Conservation (phyloP, 345 rosid species). For the Passiflora organensis region DNA sequence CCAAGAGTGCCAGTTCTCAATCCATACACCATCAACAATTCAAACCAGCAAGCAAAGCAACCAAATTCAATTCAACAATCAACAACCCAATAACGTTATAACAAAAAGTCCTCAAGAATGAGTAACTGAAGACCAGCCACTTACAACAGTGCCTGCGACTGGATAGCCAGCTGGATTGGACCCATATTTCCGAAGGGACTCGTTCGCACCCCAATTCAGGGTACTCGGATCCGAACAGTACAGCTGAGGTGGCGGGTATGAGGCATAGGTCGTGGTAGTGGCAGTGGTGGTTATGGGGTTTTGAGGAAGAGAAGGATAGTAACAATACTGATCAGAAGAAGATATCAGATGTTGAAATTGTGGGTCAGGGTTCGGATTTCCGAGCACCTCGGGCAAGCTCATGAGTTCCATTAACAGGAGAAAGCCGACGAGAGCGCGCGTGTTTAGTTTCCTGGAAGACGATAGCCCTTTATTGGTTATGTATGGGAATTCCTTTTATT, state of each 20-base stretch:
- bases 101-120: neutral
- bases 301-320: neutral
- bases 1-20: too few relatives aligned
- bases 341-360: neutral
- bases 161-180: constrained; percentile 19
- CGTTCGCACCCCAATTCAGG: constrained; percentile 21
- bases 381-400: neutral
- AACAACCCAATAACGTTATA: neutral
- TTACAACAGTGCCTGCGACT: constrained; percentile 23
- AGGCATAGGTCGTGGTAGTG: neutral
- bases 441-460: too few relatives aligned
- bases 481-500: too few relatives aligned
- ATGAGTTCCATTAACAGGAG: neutral
- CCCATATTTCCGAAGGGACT: constrained; percentile 19
- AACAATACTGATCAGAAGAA: neutral
- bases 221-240: constrained; percentile 19
- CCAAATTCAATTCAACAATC: neutral
- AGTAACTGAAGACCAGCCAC: constrained; percentile 21
- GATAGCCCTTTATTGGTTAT: too few relatives aligned
- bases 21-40: too few relatives aligned
- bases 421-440: too few relatives aligned
- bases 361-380: neutral
- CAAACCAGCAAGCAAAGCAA: too few relatives aligned
- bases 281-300: neutral
- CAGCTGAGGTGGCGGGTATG: constrained; percentile 3